phyloP scores from a whole-genome alignment of 202 grass and related monocot genomes.

The Zoysia matrella region DNA sequence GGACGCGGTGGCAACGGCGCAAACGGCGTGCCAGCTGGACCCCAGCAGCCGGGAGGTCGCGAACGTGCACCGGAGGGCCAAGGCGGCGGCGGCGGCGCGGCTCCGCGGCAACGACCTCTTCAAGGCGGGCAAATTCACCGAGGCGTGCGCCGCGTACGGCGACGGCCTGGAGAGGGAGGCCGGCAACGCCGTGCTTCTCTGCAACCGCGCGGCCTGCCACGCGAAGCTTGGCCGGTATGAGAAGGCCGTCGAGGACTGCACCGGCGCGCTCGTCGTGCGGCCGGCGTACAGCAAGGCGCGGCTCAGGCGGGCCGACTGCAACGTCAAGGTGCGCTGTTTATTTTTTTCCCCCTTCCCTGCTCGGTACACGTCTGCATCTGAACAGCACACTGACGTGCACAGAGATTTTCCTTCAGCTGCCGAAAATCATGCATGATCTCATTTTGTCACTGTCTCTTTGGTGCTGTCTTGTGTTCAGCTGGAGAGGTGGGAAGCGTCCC shows the following conservation, averaged over 20 bases:
- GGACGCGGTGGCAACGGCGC: constrained; percentile 63
- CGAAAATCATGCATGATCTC: neutral
- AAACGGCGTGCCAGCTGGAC: constrained; percentile 78
- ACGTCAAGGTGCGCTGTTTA: constrained; percentile 65
- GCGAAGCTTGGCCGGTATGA: constrained; percentile 74
- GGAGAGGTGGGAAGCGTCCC: constrained; percentile 86
- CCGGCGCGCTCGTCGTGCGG: constrained; percentile 64
- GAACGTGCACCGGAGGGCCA: constrained; percentile 53
- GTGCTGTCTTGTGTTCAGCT: constrained; percentile 49
- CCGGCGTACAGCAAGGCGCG: constrained; percentile 85
- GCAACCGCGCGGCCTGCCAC: constrained; percentile 84
- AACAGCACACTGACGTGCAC: no score
- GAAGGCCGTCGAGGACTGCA: constrained; percentile 90
- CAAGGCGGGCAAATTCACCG: constrained; percentile 68
- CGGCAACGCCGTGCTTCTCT: constrained; percentile 75
- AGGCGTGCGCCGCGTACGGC: constrained; percentile 76
- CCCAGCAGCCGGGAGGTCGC: constrained; percentile 75
- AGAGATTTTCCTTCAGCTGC: no score
- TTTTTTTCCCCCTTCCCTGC: neutral
- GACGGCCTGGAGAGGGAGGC: constrained; percentile 71
- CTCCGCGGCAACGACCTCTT: constrained; percentile 83
- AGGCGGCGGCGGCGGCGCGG: constrained; percentile 64
- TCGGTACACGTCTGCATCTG: neutral
- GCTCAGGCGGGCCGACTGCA: constrained; percentile 83
- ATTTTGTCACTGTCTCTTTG: constrained; percentile 1